Conservation (phyloP, 1,139 yeast species). For the Candida glucosophila region DNA sequence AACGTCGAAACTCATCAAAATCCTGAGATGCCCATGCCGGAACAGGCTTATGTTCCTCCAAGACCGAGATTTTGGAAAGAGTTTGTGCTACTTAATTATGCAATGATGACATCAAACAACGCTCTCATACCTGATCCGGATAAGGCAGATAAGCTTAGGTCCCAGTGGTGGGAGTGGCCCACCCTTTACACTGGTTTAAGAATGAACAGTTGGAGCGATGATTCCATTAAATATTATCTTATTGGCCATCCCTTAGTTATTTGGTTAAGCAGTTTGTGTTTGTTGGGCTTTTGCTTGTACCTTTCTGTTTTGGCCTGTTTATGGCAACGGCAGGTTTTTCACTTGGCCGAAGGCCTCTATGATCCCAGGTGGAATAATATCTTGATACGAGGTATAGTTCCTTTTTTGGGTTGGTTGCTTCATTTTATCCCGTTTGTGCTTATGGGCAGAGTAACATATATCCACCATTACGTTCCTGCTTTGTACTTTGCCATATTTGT, state of each 20-base stretch:
- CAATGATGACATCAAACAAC: constrained; percentile 74
- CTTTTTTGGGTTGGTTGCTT: constrained; percentile 23
- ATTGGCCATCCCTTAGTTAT: constrained; percentile 63
- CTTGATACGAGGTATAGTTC: constrained; percentile 22
- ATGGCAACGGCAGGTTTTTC: constrained; percentile 27
- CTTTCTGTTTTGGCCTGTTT: constrained; percentile 11
- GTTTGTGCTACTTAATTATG: constrained; percentile 58
- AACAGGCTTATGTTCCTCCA: constrained; percentile 46
- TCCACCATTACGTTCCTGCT: constrained; percentile 31
- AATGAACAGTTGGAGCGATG: constrained; percentile 58
- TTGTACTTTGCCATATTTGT: constrained; percentile 24
- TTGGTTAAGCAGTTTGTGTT: constrained; percentile 41
- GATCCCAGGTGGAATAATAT: constrained; percentile 16
- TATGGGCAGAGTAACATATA: constrained; percentile 28
- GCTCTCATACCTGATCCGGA: constrained; percentile 70
- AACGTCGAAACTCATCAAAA: constrained; percentile 64
- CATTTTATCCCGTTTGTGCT: constrained; percentile 23
- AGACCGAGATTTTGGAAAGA: constrained; percentile 64
- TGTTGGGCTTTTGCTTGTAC: constrained; percentile 14
- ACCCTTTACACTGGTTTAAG: constrained; percentile 52
- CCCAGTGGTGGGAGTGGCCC: constrained; percentile 84
- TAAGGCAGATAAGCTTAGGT: constrained; percentile 54
- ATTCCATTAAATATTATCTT: constrained; percentile 45
- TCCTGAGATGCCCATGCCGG: constrained; percentile 28
- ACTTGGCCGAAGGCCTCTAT: constrained; percentile 7